Base-by-base conservation (phyloP, 2,329 filamentous ascomycete species). In the Canariomyces notabilis region DNA sequence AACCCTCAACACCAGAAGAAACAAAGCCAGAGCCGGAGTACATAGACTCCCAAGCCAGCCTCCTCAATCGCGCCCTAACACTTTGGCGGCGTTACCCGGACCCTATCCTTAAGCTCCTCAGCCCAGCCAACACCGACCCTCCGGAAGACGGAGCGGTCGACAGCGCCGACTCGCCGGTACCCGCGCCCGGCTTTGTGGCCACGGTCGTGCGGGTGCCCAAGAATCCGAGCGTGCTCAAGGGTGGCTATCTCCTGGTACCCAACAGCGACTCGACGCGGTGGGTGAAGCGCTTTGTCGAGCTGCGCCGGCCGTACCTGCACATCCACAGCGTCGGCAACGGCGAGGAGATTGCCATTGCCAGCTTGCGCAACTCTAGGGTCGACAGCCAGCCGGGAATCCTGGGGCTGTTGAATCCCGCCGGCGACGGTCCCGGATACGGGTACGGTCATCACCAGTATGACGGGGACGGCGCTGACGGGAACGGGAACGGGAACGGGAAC, bases 231-330 rank as follows among this genome's bases (percentile, higher is more conserved):
- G 76, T 93, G 1, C 75, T 95, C 57, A 95, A 95, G 68, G 83
- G 87, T 14, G 90, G 90, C 14, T 94, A 93, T 64, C 77, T 98
- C 14, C 75, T 97, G 35, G 87, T 87, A 2, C 89, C 89, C 0
- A 89, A 89, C 60, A 83, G 82, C 45, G 84, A 87, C 44, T 87
- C 83, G 29, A 86, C 83, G 18, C 80, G 85, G 51, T 98, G 93
- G 93, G 79, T 93, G 21, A 88, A 90, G 58, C 83, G 91, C 34
- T 97, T 95, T 61, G 88, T 96, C 40, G 93, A 98, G 67, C 77
- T 98, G 21, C 81, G 93, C 23, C 79, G 86, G 42, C 93, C 93
- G 0, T 98, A 97, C 63, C 75, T 98, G 43, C 89, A 97, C 65
- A 80, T 98, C 29, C 88, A 97, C 67, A 86, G 81, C 19, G 83